Percentiles rank a stretch among this genome's conserved stretches.
Conservation (phyloP, 768 basidiomycete genomes). For the Dioszegia aurantiaca region DNA sequence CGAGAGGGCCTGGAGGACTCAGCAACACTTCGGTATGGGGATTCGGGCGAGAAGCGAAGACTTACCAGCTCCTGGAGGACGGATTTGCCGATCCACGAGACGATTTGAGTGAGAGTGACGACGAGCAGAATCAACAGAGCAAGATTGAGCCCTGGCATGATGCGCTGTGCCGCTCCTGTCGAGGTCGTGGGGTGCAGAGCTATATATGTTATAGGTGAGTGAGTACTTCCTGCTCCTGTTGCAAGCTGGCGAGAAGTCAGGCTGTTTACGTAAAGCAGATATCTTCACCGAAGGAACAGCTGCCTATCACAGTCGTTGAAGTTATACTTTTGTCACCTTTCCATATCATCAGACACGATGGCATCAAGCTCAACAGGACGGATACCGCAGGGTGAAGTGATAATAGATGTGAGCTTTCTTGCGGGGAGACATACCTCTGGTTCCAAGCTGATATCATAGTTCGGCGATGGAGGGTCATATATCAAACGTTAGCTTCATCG, state of each 20-base stretch:
- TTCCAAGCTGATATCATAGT: conserved; percentile 18
- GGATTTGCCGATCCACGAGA: conserved; percentile 83
- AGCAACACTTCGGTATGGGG: neutral
- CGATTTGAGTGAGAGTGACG: conserved; percentile 75
- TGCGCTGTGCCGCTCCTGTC: neutral
- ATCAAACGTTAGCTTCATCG: conserved; percentile 36
- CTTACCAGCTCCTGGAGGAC: conserved; percentile 77
- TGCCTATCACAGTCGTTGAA: too few species aligned
- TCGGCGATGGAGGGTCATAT: conserved; percentile 44
- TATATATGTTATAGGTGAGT: too few species aligned
- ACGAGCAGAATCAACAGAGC: conserved; percentile 76
- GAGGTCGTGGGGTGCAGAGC: too few species aligned
- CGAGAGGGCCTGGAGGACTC: conserved; percentile 70
- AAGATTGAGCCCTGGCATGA: conserved; percentile 52
- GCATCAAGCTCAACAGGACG: conserved; percentile 44
- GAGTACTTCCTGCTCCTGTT: too few species aligned
- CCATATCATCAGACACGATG: neutral
- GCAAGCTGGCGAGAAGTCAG: too few species aligned
- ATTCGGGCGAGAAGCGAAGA: conserved; percentile 25
- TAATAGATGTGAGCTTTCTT: conserved; percentile 40
- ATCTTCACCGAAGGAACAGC: too few species aligned
- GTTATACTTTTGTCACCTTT: too few species aligned
- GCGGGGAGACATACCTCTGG: neutral
- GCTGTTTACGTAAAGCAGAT: too few species aligned
- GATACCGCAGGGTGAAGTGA: conserved; percentile 46